Evolutionary conservation across 225 moss, liverwort and hornwort species (phyloP), one percentile per base, ranked within the genome.

Genomic region (Marchantia polymorpha): DNA sequence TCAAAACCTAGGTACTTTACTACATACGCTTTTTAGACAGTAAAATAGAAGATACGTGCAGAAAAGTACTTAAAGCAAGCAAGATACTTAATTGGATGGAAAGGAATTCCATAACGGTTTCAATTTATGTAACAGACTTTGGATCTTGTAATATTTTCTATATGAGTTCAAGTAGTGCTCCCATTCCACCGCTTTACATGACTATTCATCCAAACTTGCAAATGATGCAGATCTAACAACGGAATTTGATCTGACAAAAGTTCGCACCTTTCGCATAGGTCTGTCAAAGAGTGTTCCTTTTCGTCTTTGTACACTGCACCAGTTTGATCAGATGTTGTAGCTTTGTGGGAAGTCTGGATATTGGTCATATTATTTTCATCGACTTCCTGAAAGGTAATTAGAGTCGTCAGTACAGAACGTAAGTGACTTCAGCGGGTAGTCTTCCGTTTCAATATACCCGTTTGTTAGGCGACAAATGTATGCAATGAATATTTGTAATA

Each of bases 231-330:
- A 58, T 58, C 5, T 10, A 58, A 58, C 17, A 58, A 58, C 29
- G 25, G 27, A 58, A 29, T 13, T 66, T 14, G 31, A 66, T 66
- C 23, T 16, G 7, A 39, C 0, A 4, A 69, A 29, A 58, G 17
- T 46, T 19, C 22, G 53, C 49, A 86, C 88, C 86, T 86, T 64
- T 88, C 74, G 56, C 88, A 88, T 13, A 88, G 83, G 55, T 88
- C 85, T 4, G 85, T 86, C 29, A 88, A 79, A 60, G 88, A 86
- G 86, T 86, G 86, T 79, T 88, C 86, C 72, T 83, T 84, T 12
- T 87, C 82, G 6, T 12, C 54, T 63, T 72, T 83, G 48, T 47
- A 55, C 52, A n/a, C 15, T 52, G 26, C 12, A 67, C 17, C 77
- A 51, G 12, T 12, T 69, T 78, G 52, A n/a, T 73, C 77, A 29